A percentile compares a stretch with the other conserved stretches of the same genome.
phyloP scores from a whole-genome alignment of 345 rosid species.

The Camelina hispida region DNA sequence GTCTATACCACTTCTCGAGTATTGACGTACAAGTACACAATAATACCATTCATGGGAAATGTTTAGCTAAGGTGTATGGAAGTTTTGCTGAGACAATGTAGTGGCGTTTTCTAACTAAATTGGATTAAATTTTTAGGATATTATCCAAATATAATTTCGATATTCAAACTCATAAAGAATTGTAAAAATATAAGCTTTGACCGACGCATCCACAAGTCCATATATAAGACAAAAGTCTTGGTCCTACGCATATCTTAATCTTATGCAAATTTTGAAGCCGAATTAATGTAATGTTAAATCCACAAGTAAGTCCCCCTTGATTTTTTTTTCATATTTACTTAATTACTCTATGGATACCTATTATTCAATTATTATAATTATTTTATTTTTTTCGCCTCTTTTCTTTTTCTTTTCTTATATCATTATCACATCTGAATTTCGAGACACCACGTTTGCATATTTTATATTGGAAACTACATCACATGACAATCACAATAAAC shows the following conservation, averaged over 20 bases:
- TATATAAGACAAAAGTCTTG: not conserved
- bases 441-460: slow-evolving; percentile 17
- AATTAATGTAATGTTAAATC: not conserved
- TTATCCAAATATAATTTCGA: not conserved
- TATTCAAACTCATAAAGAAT: not conserved
- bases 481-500: not conserved
- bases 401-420: not conserved
- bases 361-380: not conserved
- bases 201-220: slow-evolving; percentile 1
- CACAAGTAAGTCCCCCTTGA: not conserved
- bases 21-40: not conserved
- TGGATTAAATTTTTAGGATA: not conserved
- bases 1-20: not conserved
- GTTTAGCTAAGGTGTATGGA: not conserved
- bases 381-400: not conserved
- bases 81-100: no score
- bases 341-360: not conserved
- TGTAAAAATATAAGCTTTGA: not conserved
- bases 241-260: not conserved
- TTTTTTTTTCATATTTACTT: not conserved
- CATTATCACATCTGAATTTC: slow-evolving; percentile 6
- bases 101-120: no score
- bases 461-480: slow-evolving; percentile 13
- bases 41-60: not conserved
- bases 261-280: not conserved